Evolutionary conservation across 352 stramenopile species (phyloP).

Genomic region (Pythium grandisporangium): DNA sequence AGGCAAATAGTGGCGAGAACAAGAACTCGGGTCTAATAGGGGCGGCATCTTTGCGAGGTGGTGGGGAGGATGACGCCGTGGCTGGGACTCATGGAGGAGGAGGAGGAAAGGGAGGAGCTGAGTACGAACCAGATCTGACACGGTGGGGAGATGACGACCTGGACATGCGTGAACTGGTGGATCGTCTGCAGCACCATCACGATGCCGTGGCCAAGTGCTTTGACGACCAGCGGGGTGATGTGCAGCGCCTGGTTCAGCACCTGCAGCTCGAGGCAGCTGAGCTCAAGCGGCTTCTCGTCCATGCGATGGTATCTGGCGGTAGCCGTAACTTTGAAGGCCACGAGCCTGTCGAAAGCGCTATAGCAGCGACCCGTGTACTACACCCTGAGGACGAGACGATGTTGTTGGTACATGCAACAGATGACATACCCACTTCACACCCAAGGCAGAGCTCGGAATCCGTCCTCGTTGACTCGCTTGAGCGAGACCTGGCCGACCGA

Average conservation of each 20-base stretch:
- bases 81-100: not conserved
- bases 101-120: not conserved
- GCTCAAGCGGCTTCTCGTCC: constrained; percentile 59
- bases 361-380: not conserved
- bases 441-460: too few species aligned
- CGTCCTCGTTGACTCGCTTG: constrained; percentile 10
- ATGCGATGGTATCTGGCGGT: constrained; percentile 26
- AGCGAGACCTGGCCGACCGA: constrained; percentile 8
- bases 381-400: constrained; percentile 3
- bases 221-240: constrained; percentile 59
- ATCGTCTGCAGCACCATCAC: constrained; percentile 71
- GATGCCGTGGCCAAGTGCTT: constrained; percentile 67
- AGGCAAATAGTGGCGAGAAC: constrained; percentile 20
- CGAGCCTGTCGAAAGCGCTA: too few species aligned
- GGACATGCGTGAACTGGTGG: constrained; percentile 61
- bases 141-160: constrained; percentile 73
- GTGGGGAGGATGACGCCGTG: constrained; percentile 3
- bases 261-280: constrained; percentile 58
- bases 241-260: constrained; percentile 47
- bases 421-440: too few species aligned
- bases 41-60: too few species aligned
- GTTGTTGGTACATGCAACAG: too few species aligned
- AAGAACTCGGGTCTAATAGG: not conserved
- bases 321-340: not conserved
- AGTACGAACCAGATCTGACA: constrained; percentile 45